phyloP scores from a whole-genome alignment of 2,329 filamentous ascomycete genomes.

The Huntiella moniliformis region DNA sequence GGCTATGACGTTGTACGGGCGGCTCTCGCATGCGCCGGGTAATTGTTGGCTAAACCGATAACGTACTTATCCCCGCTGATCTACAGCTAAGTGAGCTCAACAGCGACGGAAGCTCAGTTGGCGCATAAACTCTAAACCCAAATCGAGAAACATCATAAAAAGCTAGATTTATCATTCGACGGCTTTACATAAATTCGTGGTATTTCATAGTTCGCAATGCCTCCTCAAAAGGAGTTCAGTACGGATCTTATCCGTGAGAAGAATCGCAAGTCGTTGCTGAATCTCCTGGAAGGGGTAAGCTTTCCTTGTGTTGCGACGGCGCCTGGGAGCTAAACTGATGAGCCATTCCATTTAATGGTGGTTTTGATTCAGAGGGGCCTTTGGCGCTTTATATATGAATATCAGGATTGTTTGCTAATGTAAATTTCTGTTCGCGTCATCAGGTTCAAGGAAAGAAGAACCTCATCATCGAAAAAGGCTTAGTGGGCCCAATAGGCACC shows the following conservation, averaged over 20 bases:
- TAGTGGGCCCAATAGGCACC: slow-evolving; percentile 75
- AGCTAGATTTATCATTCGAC: too few species aligned
- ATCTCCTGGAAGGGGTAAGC: slow-evolving; percentile 84
- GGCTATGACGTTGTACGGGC: neutral
- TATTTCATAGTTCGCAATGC: slow-evolving; percentile 31
- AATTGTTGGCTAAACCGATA: neutral
- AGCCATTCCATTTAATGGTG: neutral
- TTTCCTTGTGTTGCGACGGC: neutral
- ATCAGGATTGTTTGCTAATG: neutral
- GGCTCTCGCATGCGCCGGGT: neutral
- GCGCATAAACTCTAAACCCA: too few species aligned
- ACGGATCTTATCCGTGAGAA: slow-evolving; percentile 60
- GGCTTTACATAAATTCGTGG: too few species aligned
- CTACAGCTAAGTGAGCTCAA: too few species aligned
- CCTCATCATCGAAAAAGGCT: slow-evolving; percentile 73
- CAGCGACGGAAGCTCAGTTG: too few species aligned
- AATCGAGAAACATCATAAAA: too few species aligned
- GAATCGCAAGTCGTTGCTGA: slow-evolving; percentile 73
- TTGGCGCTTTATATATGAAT: neutral
- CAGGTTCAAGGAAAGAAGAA: slow-evolving; percentile 99
- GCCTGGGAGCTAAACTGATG: too few species aligned
- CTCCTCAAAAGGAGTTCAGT: slow-evolving; percentile 52
- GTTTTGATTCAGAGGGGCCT: too few species aligned
- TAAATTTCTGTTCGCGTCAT: slow-evolving; percentile 1
- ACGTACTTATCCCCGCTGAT: too few species aligned